phyloP scores from a whole-genome alignment of 176 grass and related monocot genomes.

The Eremochloa ophiuroides region DNA sequence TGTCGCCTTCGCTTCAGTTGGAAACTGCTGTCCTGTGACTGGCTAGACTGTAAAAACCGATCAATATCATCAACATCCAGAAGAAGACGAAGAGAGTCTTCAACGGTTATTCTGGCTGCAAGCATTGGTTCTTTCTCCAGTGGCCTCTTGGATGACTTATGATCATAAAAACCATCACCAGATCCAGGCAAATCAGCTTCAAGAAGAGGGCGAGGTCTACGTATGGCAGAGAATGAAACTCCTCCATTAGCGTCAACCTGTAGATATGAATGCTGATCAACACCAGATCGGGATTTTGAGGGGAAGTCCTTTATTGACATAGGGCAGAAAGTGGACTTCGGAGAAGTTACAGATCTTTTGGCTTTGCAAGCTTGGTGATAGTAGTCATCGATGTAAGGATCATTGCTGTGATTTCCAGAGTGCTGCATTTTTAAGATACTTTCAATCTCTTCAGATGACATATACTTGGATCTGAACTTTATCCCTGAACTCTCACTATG shows the following conservation, averaged over 20 bases:
- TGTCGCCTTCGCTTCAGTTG: conserved; percentile 71
- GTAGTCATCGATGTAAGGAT: conserved; percentile 85
- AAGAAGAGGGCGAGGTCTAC: conserved; percentile 70
- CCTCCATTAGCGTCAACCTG: conserved; percentile 69
- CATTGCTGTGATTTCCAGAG: conserved; percentile 62
- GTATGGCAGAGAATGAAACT: conserved; percentile 81
- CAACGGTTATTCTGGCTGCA: conserved; percentile 91
- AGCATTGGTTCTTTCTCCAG: conserved; percentile 86
- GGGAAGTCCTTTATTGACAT: conserved; percentile 60
- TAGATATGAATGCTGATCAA: conserved; percentile 68
- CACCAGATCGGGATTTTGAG: conserved; percentile 56
- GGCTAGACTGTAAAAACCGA: conserved; percentile 67
- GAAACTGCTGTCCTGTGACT: conserved; percentile 66
- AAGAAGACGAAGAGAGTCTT: conserved; percentile 78
- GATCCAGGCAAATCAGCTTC: conserved; percentile 60
- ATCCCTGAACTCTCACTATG: conserved; percentile 48
- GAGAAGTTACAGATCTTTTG: conserved; percentile 58
- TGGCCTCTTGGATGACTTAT: conserved; percentile 54
- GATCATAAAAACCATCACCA: conserved; percentile 45
- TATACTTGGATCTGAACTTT: conserved; percentile 88
- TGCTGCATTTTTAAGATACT: conserved; percentile 88
- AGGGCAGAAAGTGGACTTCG: conserved; percentile 61
- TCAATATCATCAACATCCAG: conserved; percentile 89
- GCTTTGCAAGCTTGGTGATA: conserved; percentile 93
- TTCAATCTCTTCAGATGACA: conserved; percentile 96